Evolutionary conservation across 257 asterid genomes (phyloP), one percentile per base, ranked within the genome.

Genomic region (Petrea volubilis): DNA sequence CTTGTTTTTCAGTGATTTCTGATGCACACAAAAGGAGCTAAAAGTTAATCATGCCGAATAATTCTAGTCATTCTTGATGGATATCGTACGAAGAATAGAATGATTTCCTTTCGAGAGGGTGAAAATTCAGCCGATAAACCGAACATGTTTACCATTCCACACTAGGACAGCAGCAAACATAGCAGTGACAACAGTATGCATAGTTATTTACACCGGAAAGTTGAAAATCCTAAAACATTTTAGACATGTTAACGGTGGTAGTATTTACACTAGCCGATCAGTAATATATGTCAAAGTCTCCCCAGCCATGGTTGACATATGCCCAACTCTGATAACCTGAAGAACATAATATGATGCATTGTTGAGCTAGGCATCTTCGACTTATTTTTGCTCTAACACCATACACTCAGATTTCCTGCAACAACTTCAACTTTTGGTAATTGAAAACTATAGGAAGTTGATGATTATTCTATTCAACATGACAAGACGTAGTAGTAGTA

Each of bases 171-270:
- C 36, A 7, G 20, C 67, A 36, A 21, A 31, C n/a, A 46, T 12
- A 64, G 25, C 47, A 62, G 64, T 33, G 38, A 46, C 67, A 68
- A 18, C 46, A 34, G 43, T 66, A 67, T 67, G 44, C 47, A 73
- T 66, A 50, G 20, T 74, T 75, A 75, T 81, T 80, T 77, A 82
- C 86, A 62, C 25, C 75, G 69, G 75, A 70, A 65, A 71, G 31
- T 57, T 21, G 55, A 50, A 70, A 49, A 21, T 46, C 50, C 17
- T 38, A 55, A 76, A 8, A 75, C 67, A 72, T 64, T 67, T 29
- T 36, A 23, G 72, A 73, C 75, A 74, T 55, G 70, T 74, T 64
- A 69, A 75, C 80, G 67, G 10, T 31, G 74, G 71, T 60, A 49
- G 60, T 74, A 64, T 74, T 71, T 72, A 80, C 85, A 78, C 67